Percentiles rank a stretch among this genome's conserved stretches.
Conservation (phyloP, 768 basidiomycete species). For the Termitomyces sp. region DNA sequence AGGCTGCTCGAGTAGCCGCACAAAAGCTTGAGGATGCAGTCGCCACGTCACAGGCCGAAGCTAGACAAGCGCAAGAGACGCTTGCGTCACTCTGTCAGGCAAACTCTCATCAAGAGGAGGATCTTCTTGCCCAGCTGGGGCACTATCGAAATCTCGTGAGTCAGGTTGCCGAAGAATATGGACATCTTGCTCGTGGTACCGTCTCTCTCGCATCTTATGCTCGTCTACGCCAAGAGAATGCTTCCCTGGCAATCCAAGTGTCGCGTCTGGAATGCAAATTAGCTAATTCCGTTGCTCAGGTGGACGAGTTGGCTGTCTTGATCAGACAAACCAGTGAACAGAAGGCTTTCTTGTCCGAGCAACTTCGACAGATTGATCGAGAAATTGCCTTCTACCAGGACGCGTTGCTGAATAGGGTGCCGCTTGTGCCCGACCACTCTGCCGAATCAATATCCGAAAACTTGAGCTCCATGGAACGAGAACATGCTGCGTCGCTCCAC, state of each 20-base stretch:
- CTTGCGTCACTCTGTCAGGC: conserved; percentile 26
- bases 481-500: conserved; percentile 1
- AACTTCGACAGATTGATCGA: conserved; percentile 26
- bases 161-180: conserved; percentile 50
- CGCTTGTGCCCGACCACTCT: not conserved
- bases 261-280: conserved; percentile 63
- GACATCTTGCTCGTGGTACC: conserved; percentile 39
- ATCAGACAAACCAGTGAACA: conserved; percentile 53
- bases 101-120: conserved; percentile 35
- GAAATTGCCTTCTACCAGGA: conserved; percentile 25
- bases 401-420: not conserved
- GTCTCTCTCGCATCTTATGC: conserved; percentile 31
- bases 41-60: conserved; percentile 29
- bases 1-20: conserved; percentile 26
- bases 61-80: conserved; percentile 25
- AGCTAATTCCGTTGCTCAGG: conserved; percentile 63
- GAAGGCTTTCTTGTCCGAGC: conserved; percentile 36
- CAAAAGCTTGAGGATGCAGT: conserved; percentile 32
- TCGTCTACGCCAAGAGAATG: conserved; percentile 34
- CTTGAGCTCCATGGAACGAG: conserved; percentile 3
- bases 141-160: conserved; percentile 40
- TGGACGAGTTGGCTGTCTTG: conserved; percentile 56
- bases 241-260: conserved; percentile 33
- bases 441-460: not conserved
- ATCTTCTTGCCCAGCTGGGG: conserved; percentile 45